Base-by-base conservation (phyloP, 352 stramenopile species). In the Pythium vanterpoolii region DNA sequence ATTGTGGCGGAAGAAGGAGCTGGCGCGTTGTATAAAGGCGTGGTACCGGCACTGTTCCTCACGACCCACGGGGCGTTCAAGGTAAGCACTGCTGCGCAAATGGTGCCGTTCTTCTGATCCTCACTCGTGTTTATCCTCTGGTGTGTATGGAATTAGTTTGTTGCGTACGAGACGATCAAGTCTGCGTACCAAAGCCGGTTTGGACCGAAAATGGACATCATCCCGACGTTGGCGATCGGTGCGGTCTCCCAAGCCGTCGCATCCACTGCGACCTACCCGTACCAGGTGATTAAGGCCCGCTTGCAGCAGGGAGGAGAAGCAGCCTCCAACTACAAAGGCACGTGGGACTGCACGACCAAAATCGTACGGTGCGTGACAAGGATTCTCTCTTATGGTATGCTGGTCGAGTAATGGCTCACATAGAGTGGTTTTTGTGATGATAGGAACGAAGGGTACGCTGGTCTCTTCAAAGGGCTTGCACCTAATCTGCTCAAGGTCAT, bases 51-150 rank as follows among this genome's bases (percentile, higher is more conserved):
- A 30, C 68, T 99, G 18, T 84, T 99, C 56, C 76, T 99, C 18
- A 98, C 96, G 11, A 98, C 89, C 24, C 96, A 99, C 72, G 97
- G 97, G 65, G 96, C 95, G 16, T 90, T 99, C 64, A 98, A 99
- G 71, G 77, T 87, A 61, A 13, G 44, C 26, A 24, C n/a, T n/a
- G 8, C 40, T 43, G 8, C 34, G 10, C 13, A 11, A 36, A 11
- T 36, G 34, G 2, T 18, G 13, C 13, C 10, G 34, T 42, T 11
- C 7, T 19, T 21, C 5, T 1, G 34, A n/a, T n/a, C 13, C 34
- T 42, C 13, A 42, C 10, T 42, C 6, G 11, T 42, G 9, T 21
- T 6, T 42, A 18, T 42, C 9, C n/a, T n/a, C n/a, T n/a, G n/a
- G 7, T 42, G 9, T 42, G 9, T n/a, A 42, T 21, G n/a, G n/a